These are phyloP conservation scores for Chondrostereum purpureum DNA, from an alignment of 1,284 basidiomycete species.

Conservation along the genomic window DNA sequence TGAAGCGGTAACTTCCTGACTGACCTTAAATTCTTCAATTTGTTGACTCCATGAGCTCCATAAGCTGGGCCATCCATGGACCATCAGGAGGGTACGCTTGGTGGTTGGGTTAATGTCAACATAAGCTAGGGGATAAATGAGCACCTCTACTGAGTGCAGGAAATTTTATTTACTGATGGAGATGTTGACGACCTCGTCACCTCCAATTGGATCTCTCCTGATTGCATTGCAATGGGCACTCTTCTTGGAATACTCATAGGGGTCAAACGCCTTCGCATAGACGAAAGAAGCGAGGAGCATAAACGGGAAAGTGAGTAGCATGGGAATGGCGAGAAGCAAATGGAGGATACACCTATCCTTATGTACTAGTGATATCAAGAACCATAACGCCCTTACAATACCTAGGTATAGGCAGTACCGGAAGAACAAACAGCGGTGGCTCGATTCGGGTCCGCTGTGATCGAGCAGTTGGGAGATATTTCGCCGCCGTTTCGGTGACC, in stretches of 20 bases:
- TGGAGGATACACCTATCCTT: too few relatives aligned
- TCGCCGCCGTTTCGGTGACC: too few relatives aligned
- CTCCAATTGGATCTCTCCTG: constrained; percentile 28
- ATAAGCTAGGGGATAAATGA: constrained; percentile 39
- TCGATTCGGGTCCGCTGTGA: too few relatives aligned
- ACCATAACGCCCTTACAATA: too few relatives aligned
- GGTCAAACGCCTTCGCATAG: constrained; percentile 38
- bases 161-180: constrained; percentile 27
- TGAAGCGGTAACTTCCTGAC: neutral
- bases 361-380: too few relatives aligned
- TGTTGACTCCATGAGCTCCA: constrained; percentile 70
- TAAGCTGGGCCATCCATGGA: constrained; percentile 70
- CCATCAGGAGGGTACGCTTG: constrained; percentile 48
- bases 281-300: too few relatives aligned
- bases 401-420: too few relatives aligned
- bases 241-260: constrained; percentile 27
- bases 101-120: constrained; percentile 53
- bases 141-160: neutral
- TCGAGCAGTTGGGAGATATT: too few relatives aligned
- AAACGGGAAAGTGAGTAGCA: too few relatives aligned
- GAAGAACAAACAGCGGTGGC: too few relatives aligned
- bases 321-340: too few relatives aligned
- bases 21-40: constrained; percentile 55
- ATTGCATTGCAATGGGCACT: constrained; percentile 31
- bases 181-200: constrained; percentile 25